Base-by-base conservation (phyloP, 2,329 filamentous ascomycete species). In the Colletotrichum tofieldiae region DNA sequence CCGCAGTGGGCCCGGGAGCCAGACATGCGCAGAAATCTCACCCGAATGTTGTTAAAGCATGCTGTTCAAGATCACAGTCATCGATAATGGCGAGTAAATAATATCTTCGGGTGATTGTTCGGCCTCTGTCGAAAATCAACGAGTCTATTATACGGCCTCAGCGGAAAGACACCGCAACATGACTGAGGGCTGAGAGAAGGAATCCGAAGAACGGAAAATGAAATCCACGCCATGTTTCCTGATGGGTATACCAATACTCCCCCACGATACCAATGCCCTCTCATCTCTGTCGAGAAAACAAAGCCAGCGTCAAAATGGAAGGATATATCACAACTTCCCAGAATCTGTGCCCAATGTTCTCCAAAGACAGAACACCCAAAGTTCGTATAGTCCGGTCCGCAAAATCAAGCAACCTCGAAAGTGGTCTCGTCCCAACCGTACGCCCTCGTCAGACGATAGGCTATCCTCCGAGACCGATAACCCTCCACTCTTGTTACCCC, bases 341-440 rank as follows among this genome's bases (percentile, higher is more conserved):
- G 35, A 37, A 9, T 37, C 8, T 37, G 35, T 9, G 35, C 11
- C 35, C 35, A 37, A 37, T 37, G 35, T 11, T 37, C 35, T 37
- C 35, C 41, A 43, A 11, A 14, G 14, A 18, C 41, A 14, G 4
- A 43, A 43, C 14, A 4, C 41, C 14, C 16, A 18, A 18, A 43
- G 14, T 5, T 5, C 41, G 6, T 5, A 18, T 16, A 5, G 6
- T 1, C 11, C 39, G 6, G 3, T 18, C 14, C 41, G 16, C 20
- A 49, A n/a, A 41, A 18, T 58, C 55, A 58, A 43, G 37, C 55
- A 26, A 58, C 26, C 45, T 72, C 72, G 76, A 85, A 84, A 0
- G 78, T 82, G 6, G 73, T 41, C n/a, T 79, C 74, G 4, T 65
- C 71, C 82, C 82, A 85, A 5, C 81, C 82, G 73, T 83, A 84